Percentiles rank a stretch among this genome's conserved stretches.
These are phyloP conservation scores for Serendipita sp. DNA, from an alignment of 768 basidiomycete species.

Conservation along the genomic window DNA sequence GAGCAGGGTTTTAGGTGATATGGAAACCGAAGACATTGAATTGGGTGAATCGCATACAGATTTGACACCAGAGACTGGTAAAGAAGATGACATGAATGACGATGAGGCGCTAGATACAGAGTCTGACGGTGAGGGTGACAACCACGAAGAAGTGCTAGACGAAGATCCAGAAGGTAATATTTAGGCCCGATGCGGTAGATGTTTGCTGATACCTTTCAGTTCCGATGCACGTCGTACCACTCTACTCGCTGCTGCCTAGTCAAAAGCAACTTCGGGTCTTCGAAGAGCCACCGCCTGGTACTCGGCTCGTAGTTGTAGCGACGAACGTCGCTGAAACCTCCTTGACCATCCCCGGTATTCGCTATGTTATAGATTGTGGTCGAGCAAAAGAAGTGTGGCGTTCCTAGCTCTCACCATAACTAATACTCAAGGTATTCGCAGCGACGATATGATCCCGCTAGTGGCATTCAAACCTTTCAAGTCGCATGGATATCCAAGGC, in stretches of 20 bases:
- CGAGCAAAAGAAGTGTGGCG: slow-evolving; percentile 72
- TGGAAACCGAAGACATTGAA: slow-evolving; percentile 72
- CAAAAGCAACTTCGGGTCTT: slow-evolving; percentile 96
- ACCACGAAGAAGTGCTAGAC: slow-evolving; percentile 60
- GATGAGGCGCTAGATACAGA: slow-evolving; percentile 54
- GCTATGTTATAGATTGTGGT: slow-evolving; percentile 95
- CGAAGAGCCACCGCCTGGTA: slow-evolving; percentile 57
- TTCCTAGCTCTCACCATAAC: slow-evolving; percentile 1
- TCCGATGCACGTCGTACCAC: slow-evolving; percentile 86
- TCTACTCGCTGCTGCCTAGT: slow-evolving; percentile 83
- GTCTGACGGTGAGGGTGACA: slow-evolving; percentile 33
- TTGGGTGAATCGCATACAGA: slow-evolving; percentile 27
- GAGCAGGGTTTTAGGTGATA: slow-evolving; percentile 30
- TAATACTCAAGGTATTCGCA: slow-evolving; percentile 16
- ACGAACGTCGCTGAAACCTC: slow-evolving; percentile 98
- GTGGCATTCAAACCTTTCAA: slow-evolving; percentile 81
- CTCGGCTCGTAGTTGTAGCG: slow-evolving; percentile 80
- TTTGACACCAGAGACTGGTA: slow-evolving; percentile 20
- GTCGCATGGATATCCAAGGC: slow-evolving; percentile 92
- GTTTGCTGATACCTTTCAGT: slow-evolving; percentile 25
- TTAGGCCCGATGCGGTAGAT: slow-evolving; percentile 20
- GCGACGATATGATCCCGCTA: slow-evolving; percentile 68
- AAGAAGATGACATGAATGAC: slow-evolving; percentile 23
- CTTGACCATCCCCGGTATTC: slow-evolving; percentile 89
- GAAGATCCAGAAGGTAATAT: slow-evolving; percentile 50